Evolutionary conservation across 2,329 filamentous ascomycete genomes (phyloP).

Genomic region (Colletotrichum musicola): DNA sequence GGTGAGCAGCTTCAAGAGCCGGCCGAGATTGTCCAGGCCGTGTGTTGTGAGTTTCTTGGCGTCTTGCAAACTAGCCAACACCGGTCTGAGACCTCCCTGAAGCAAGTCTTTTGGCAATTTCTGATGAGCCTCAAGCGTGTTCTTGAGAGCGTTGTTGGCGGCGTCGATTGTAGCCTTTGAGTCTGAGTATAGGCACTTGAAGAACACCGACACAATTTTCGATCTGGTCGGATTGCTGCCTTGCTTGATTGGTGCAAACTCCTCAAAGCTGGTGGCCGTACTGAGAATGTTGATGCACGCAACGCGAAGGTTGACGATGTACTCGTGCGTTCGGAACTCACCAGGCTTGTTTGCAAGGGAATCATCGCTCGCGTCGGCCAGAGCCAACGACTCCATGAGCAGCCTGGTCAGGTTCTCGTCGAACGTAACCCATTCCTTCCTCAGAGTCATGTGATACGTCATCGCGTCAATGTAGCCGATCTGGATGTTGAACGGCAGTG

Average conservation of each 20-base stretch:
- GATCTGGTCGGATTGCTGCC: constrained; percentile 73
- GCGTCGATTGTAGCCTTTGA: constrained; percentile 93
- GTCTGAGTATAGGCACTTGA: constrained; percentile 96
- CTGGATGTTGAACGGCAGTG: constrained; percentile 92
- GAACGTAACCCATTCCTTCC: constrained; percentile 89
- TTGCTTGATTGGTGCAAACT: constrained; percentile 78
- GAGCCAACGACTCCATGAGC: constrained; percentile 90
- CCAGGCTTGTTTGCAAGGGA: constrained; percentile 91
- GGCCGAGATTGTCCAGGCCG: constrained; percentile 90
- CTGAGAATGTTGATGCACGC: constrained; percentile 94
- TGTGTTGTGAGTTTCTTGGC: constrained; percentile 90
- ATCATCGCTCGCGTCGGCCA: constrained; percentile 96
- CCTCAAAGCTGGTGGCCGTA: constrained; percentile 92
- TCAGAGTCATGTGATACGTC: constrained; percentile 91
- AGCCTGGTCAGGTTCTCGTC: constrained; percentile 92
- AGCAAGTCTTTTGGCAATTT: constrained; percentile 96
- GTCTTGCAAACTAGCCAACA: constrained; percentile 96
- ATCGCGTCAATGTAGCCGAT: constrained; percentile 99
- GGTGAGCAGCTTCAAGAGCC: constrained; percentile 89
- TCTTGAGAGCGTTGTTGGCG: constrained; percentile 89
- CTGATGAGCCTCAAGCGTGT: constrained; percentile 87
- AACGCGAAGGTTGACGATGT: constrained; percentile 91
- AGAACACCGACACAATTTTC: constrained; percentile 93
- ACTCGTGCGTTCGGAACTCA: constrained; percentile 95
- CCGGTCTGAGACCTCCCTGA: constrained; percentile 92